Conservation (phyloP, 2,329 filamentous ascomycete species). For the Fusarium subtropicale region DNA sequence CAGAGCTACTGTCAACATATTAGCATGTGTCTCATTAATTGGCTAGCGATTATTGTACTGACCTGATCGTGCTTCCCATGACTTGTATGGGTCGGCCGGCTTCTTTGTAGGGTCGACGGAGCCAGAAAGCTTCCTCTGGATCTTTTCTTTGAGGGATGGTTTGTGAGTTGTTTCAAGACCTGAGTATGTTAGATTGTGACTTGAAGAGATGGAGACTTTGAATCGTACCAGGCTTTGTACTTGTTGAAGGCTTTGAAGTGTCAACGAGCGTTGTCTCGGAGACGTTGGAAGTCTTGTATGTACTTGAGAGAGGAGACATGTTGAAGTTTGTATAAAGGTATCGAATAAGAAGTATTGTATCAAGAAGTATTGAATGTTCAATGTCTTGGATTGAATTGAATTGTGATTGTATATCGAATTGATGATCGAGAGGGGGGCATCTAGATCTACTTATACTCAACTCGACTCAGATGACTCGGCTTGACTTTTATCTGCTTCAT, state of each 20-base stretch:
- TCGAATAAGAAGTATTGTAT: neutral
- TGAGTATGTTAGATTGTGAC: constrained; percentile 8
- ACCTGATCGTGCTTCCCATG: constrained; percentile 46
- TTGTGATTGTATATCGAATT: constrained; percentile 7
- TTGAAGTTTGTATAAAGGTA: neutral
- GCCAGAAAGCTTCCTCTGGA: constrained; percentile 39
- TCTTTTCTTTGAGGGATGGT: constrained; percentile 39
- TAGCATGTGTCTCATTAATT: neutral
- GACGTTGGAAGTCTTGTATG: constrained; percentile 39
- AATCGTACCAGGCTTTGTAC: constrained; percentile 36
- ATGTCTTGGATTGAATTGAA: neutral
- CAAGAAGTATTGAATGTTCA: constrained; percentile 2
- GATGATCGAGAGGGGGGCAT: constrained; percentile 4
- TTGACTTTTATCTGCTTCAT: neutral
- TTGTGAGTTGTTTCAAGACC: constrained; percentile 27
- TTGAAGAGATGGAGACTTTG: neutral
- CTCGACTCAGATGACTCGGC: neutral
- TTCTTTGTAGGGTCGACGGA: constrained; percentile 41
- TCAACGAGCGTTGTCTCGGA: constrained; percentile 45
- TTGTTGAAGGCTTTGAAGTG: constrained; percentile 25
- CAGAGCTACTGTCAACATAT: constrained; percentile 31
- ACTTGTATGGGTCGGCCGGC: constrained; percentile 40
- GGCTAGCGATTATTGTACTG: constrained; percentile 9
- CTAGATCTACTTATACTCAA: constrained; percentile 36
- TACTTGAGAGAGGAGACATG: constrained; percentile 40